Conservation (phyloP, 495 filamentous ascomycete species). For the Cercophora samala region DNA sequence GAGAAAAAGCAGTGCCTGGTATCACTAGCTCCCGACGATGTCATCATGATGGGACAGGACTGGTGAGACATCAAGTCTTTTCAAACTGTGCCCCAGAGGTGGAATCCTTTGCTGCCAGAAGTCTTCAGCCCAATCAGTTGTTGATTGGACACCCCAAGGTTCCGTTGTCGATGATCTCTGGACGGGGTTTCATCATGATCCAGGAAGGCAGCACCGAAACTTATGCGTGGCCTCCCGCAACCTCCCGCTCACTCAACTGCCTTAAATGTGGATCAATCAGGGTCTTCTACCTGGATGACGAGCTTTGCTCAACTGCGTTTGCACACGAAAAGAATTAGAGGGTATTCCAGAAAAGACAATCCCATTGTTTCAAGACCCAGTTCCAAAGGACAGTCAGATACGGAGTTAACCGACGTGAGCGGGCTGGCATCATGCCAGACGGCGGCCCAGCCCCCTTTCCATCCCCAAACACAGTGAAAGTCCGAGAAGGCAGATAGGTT, state of each 20-base stretch:
- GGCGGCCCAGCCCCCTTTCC: neutral
- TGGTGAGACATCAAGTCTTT: constrained; percentile 3
- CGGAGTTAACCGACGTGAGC: neutral
- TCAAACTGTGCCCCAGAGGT: neutral
- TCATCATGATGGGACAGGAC: constrained; percentile 1
- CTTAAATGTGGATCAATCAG: neutral
- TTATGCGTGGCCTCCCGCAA: neutral
- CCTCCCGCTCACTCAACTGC: neutral
- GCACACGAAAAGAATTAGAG: neutral
- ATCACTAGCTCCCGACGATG: neutral
- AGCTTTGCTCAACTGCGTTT: neutral
- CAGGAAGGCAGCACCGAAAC: neutral
- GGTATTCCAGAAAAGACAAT: neutral
- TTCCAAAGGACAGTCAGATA: neutral
- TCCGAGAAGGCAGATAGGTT: neutral
- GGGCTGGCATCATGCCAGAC: neutral
- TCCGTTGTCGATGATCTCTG: neutral
- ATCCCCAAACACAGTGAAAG: neutral
- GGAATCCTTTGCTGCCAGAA: neutral
- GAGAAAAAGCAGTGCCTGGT: neutral
- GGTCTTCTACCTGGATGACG: neutral
- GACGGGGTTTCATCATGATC: constrained; percentile 8
- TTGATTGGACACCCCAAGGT: neutral
- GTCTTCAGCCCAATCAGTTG: neutral
- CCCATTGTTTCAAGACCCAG: neutral